Base-by-base conservation (phyloP, 2,329 filamentous ascomycete species). In the Venturia carpophila region DNA sequence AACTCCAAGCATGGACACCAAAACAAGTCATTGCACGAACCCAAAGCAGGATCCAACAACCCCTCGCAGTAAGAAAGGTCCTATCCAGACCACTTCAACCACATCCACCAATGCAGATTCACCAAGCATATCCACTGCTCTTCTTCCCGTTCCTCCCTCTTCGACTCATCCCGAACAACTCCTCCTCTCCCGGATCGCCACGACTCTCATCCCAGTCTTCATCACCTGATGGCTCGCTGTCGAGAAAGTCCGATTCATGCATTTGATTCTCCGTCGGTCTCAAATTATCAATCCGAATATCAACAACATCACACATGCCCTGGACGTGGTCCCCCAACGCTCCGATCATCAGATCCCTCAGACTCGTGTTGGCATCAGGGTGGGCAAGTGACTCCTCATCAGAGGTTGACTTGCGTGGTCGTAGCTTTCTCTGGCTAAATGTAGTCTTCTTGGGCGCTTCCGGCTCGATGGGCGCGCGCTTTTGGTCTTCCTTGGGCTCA, bases 251-350 rank as follows among this genome's bases (percentile, higher is more conserved):
- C 1, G 82, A 84, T 79, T 91, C 90, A 27, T 82, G 82, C 68
- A 82, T 90, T 67, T 88, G 85, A 30, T 82, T 77, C 75, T 91
- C 89, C 2, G 81, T 81, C 5, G 87, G 86, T 67, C 90, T 87
- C 71, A 90, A 83, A 72, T 92, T 92, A 74, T 92, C 90, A 69
- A 92, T 87, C 56, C 84, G 79, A 55, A 92, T 82, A 67, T 89
- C 83, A 21, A 92, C 88, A 6, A 85, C 80, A 49, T 86, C 81
- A 71, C 89, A 93, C 68, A 87, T 80, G 1, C 88, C 88, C 67
- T 92, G 89, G 34, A 87, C 75, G 66, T 80, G 80, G 0, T 67
- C 68, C 60, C 73, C 71, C n/a, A 66, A 3, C 67, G 67, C 47
- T 65, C 64, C 63, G 68, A 69, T 47, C 70, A 67, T 68, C 69